phyloP scores from a whole-genome alignment of 2,329 filamentous ascomycete species.

The Claviceps purpurea region DNA sequence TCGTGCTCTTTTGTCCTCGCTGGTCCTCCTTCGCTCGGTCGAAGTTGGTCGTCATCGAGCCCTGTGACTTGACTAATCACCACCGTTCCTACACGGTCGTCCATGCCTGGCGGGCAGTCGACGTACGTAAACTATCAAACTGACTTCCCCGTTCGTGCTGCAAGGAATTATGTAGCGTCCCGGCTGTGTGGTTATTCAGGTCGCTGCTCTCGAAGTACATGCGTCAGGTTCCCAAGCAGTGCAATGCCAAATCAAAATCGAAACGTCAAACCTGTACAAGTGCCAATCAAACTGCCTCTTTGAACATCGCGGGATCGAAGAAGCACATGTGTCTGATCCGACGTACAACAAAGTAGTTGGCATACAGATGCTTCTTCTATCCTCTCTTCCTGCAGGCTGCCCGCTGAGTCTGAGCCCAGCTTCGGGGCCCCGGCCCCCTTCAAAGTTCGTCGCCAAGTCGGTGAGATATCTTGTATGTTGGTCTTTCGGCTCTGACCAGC shows the following conservation, averaged over 20 bases:
- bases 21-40: background rate
- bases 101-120: background rate
- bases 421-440: background rate
- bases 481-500: background rate
- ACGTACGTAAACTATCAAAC: conserved; percentile 1
- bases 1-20: background rate
- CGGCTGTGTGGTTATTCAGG: conserved; percentile 1
- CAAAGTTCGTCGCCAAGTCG: background rate
- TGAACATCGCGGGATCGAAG: background rate
- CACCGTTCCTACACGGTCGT: background rate
- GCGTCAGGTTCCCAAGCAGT: background rate
- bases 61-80: background rate
- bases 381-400: too few relatives aligned
- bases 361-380: background rate
- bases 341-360: background rate
- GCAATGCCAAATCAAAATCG: background rate
- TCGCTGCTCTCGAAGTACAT: background rate
- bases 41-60: background rate
- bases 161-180: conserved; percentile 2
- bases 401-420: too few relatives aligned
- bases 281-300: background rate
- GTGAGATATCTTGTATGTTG: background rate
- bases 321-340: background rate
- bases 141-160: conserved; percentile 2
- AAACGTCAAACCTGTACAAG: background rate